Base-by-base conservation (phyloP, 352 stramenopile species). In the Pythium oligandrum region DNA sequence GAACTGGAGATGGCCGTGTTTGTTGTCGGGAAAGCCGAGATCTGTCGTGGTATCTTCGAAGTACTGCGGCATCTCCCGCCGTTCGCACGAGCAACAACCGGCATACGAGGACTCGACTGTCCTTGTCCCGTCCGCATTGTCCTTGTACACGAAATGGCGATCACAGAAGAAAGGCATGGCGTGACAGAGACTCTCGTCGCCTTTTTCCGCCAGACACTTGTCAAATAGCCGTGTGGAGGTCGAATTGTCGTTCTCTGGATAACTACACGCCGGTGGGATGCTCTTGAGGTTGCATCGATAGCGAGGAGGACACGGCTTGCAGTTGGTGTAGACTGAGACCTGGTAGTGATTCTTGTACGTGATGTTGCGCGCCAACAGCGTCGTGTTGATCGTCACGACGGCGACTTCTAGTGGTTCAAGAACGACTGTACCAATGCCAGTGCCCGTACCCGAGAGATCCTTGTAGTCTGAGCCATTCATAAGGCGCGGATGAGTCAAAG, bases 271-370 rank as follows among this genome's bases (percentile, higher is more conserved):
- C 3, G 73, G 55, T 6, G 78, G 69, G 4, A 69, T 67, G 6
- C 59, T 46, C 44, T 64, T 66, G 11, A 73, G 61, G 43, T 95
- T 68, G 66, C 95, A 98, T 35, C 81, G 71, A 68, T 98, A 98
- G 12, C 82, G 78, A 2, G 93, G 75, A 0, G 94, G 94, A 64
- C 96, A 99, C 30, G 95, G 96, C 54, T 96, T 97, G 67, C 96
- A 99, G 68, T 96, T 80, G 40, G 90, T 71, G 65, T 98, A 99
- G 1, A 98, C 79, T 0, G 83, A 90, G 38, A 98, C 78, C 67
- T 93, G 73, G 68, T 98, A 99, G 71, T 99, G 92, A 8, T 95
- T 88, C 33, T 88, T 87, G 74, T 98, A 99, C 3, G 95, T 98
- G 51, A 98, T 75, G 61, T 99, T 99, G 11, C 73, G 79, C 10